Base-by-base conservation (phyloP, 352 stramenopile species). In the Pythium biforme region DNA sequence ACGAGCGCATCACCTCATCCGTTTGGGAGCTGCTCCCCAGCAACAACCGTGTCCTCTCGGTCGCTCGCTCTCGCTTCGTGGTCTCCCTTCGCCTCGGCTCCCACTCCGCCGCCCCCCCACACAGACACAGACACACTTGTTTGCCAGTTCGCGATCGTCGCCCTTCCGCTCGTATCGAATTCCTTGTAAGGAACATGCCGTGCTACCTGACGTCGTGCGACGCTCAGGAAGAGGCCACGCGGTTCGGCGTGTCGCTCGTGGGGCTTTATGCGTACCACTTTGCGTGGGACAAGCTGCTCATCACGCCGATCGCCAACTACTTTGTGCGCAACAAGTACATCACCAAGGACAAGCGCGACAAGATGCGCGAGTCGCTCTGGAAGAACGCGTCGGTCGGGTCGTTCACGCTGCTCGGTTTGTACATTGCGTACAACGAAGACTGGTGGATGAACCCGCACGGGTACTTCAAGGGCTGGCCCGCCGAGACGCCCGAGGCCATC, bases 321-420 rank as follows among this genome's bases (percentile, higher is more conserved):
- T 73, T 82, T 55, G 51, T 90, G 31, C 60, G 59, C 57, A 67
- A 72, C 47, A 49, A 69, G 48, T 76, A 69, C 63, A 64, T 90
- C 34, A 61, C 62, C 41, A 64, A 77, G 54, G 80, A 89, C 53
- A 90, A 90, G 71, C 57, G 68, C 60, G 83, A 90, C 74, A 92
- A 92, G 73, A 88, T 89, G 75, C 83, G 83, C 69, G 83, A 92
- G 74, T 90, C 81, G 41, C 66, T 90, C 25, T 92, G 85, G 74
- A 92, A 92, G 75, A 92, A 90, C 67, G 81, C 75, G 11, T 78
- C 81, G 4, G 83, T 92, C 15, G 76, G 76, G 46, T 71, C 76
- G 47, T 86, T 90, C 70, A 83, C 85, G 53, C 6, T 71, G 27
- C 56, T 90, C 8, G 83, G 83, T 0, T 59, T 87, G 4, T 90